Evolutionary conservation across 768 basidiomycete genomes (phyloP), one percentile per base, ranked within the genome.

Genomic region (Auricularia cornea): DNA sequence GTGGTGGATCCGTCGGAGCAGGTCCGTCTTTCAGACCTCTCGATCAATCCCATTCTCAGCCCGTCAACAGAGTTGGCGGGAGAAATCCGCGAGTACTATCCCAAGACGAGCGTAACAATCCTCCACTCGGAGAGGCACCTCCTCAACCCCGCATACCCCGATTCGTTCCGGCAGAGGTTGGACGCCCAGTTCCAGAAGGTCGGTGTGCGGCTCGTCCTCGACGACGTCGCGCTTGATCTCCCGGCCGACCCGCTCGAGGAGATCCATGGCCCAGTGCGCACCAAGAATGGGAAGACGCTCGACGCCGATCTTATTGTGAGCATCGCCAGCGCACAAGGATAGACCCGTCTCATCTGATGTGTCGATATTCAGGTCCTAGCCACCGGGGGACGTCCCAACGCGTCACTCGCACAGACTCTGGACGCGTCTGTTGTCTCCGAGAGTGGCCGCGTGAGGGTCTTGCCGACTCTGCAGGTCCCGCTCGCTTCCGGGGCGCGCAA

Each of bases 41-140:
- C 35, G 10, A 14, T 8, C 35, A 14, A 38, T 38, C 8, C 16
- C 35, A n/a, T n/a, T n/a, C n/a, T n/a, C n/a, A n/a, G n/a, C 35
- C 35, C 8, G 35, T 38, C 16, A 38, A 38, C 35, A 38, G 68
- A 69, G 62, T 23, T 66, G 20, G 59, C 67, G 10, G 66, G 66
- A 10, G 68, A 69, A 52, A 66, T 69, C 16, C 51, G 57, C 23
- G 65, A 67, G 40, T 64, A 56, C 54, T 62, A 61, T 56, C 68
- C 68, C 26, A 33, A 44, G 54, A 67, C 41, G 31, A 65, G 62
- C n/a, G 65, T 69, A 61, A 67, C 66, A 6, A 20, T 69, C 29
- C 61, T 69, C 26, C 64, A 69, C 31, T 38, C 62, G 20, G 31
- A 63, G 18, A 23, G 41, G 35, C 35, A 38, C 35, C 35, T 38